phyloP scores from a whole-genome alignment of 1,139 yeast species.

The Zygoascus hellenicus region DNA sequence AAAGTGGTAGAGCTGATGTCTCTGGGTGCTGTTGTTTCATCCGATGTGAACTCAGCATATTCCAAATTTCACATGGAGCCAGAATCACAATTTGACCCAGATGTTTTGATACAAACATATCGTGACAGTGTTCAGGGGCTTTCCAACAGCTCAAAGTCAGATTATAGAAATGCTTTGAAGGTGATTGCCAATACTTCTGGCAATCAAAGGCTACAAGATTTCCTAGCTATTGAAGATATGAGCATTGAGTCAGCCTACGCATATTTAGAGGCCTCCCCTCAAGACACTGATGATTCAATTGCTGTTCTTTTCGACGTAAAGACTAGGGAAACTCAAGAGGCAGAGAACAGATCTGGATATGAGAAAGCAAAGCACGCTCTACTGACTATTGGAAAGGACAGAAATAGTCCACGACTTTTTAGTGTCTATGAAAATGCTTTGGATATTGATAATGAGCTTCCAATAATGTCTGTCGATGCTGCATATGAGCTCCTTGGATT shows the following conservation, averaged over 20 bases:
- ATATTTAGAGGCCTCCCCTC: conserved; percentile 53
- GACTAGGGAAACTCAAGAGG: conserved; percentile 42
- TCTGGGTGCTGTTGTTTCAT: conserved; percentile 57
- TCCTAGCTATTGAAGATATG: conserved; percentile 50
- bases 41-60: conserved; percentile 55
- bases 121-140: conserved; percentile 13
- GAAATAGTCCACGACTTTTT: conserved; percentile 43
- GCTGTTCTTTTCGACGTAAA: conserved; percentile 48
- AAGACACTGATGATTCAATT: conserved; percentile 72
- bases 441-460: conserved; percentile 37
- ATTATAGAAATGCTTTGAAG: conserved; percentile 21
- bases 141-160: conserved; percentile 3
- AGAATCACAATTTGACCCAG: conserved; percentile 21
- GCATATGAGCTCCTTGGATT: conserved; percentile 49
- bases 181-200: conserved; percentile 26
- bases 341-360: conserved; percentile 28
- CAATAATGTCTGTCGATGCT: conserved; percentile 43
- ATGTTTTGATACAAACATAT: conserved; percentile 26
- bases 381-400: conserved; percentile 50
- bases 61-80: conserved; percentile 45
- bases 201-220: conserved; percentile 41
- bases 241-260: conserved; percentile 53
- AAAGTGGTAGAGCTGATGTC: conserved; percentile 49
- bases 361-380: conserved; percentile 36
- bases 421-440: conserved; percentile 25